Evolutionary conservation across 2,329 filamentous ascomycete species (phyloP).

Genomic region (Claviceps pazoutovae): DNA sequence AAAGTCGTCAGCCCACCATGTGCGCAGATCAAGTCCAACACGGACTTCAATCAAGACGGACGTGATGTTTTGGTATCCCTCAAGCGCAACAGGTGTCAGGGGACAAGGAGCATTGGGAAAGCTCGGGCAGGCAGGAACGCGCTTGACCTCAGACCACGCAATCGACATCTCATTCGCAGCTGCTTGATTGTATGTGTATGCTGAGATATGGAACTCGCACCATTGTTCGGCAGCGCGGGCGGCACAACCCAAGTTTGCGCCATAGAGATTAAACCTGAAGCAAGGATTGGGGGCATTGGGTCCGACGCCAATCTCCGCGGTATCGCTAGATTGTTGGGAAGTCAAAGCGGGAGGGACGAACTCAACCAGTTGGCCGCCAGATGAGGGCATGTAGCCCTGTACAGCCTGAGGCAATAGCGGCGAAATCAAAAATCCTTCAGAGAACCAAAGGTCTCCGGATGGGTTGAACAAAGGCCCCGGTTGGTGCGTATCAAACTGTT

Average conservation of each 20-base stretch:
- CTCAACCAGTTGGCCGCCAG: constrained; percentile 25
- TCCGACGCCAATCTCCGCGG: constrained; percentile 26
- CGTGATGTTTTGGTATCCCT: constrained; percentile 25
- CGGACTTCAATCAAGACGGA: constrained; percentile 24
- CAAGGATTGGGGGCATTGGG: constrained; percentile 22
- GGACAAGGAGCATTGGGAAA: constrained; percentile 20
- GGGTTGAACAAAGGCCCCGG: constrained; percentile 27
- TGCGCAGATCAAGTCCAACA: constrained; percentile 22
- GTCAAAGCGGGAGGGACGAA: constrained; percentile 24
- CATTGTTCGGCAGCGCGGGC: constrained; percentile 21
- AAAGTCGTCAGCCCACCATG: constrained; percentile 30
- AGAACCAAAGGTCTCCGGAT: constrained; percentile 26
- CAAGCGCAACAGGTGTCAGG: constrained; percentile 22
- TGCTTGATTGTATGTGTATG: constrained; percentile 22
- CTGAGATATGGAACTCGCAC: constrained; percentile 29
- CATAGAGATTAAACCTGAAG: constrained; percentile 26
- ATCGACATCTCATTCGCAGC: constrained; percentile 21
- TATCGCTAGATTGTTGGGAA: constrained; percentile 16
- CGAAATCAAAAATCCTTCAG: constrained; percentile 25
- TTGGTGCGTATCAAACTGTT: constrained; percentile 23
- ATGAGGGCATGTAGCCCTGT: constrained; percentile 23
- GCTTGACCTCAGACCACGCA: constrained; percentile 26
- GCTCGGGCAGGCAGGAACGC: constrained; percentile 23
- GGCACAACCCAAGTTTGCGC: constrained; percentile 25
- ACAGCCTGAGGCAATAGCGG: constrained; percentile 19